These are phyloP conservation scores for Apiospora kogelbergensis DNA, from an alignment of 2,329 filamentous ascomycete genomes.

Conservation along the genomic window DNA sequence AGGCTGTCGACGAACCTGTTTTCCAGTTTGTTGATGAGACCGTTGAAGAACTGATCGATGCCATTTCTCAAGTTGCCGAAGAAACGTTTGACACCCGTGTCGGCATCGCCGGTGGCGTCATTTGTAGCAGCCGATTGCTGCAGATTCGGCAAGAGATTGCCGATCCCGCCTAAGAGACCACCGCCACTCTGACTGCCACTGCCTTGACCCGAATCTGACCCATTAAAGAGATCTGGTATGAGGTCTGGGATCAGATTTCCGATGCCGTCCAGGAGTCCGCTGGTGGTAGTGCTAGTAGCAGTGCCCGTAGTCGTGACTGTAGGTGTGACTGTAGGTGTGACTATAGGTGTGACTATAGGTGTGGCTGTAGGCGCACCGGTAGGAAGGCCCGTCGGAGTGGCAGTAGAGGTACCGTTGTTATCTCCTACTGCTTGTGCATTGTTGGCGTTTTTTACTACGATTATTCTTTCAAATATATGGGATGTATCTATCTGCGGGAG, in stretches of 20 bases:
- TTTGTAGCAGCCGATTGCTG: neutral
- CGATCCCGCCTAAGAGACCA: neutral
- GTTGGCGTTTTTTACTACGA: neutral
- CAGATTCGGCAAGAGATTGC: neutral
- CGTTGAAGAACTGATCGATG: neutral
- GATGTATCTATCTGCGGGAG: neutral
- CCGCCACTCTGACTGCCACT: neutral
- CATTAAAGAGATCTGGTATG: neutral
- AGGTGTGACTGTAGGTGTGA: neutral
- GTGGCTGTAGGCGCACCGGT: neutral
- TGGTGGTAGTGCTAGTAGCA: neutral
- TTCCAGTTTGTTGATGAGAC: neutral
- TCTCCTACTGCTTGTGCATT: neutral
- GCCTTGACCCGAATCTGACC: neutral
- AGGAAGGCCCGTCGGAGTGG: neutral
- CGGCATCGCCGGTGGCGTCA: neutral
- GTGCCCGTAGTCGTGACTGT: neutral
- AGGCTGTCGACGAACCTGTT: neutral
- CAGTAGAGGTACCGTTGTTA: neutral
- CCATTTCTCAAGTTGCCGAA: neutral
- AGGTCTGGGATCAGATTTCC: neutral
- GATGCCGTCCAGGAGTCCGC: neutral
- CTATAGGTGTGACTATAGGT: neutral
- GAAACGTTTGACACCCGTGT: neutral
- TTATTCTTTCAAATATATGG: neutral